A percentile compares a stretch with the other conserved stretches of the same genome.
phyloP scores from a whole-genome alignment of 2,329 filamentous ascomycete genomes.

The Onygena corvina region DNA sequence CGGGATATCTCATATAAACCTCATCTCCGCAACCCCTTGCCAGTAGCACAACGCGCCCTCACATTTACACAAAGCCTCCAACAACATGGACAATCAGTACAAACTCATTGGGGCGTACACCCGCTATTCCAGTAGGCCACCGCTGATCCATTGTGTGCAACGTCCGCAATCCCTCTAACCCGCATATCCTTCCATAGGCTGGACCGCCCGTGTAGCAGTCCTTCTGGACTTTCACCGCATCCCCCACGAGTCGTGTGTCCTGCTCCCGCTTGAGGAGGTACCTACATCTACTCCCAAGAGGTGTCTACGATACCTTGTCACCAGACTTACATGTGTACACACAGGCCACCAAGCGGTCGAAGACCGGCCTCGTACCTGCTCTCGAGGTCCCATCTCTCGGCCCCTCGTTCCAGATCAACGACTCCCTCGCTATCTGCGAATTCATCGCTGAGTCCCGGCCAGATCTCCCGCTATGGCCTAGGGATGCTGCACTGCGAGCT shows the following conservation, averaged over 20 bases:
- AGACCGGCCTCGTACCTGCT: slow-evolving; percentile 24
- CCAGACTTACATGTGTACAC: neutral
- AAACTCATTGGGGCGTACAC: slow-evolving; percentile 24
- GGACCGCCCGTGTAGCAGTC: slow-evolving; percentile 25
- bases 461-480: slow-evolving; percentile 23
- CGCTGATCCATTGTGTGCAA: neutral
- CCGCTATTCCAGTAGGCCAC: slow-evolving; percentile 25
- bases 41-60: neutral
- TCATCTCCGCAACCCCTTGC: neutral
- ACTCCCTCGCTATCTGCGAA: slow-evolving; percentile 26
- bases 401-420: slow-evolving; percentile 17
- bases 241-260: slow-evolving; percentile 18
- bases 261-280: slow-evolving; percentile 22
- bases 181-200: slow-evolving; percentile 18
- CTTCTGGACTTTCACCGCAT: slow-evolving; percentile 28
- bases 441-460: slow-evolving; percentile 26
- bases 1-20: too few relatives aligned
- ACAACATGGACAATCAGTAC: slow-evolving; percentile 17
- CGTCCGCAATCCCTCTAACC: neutral
- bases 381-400: slow-evolving; percentile 20
- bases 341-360: slow-evolving; percentile 21
- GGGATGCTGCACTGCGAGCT: slow-evolving; percentile 24
- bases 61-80: neutral
- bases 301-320: neutral
- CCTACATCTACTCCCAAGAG: neutral